Evolutionary conservation across 352 stramenopile species (phyloP), one percentile per base, ranked within the genome.

Genomic region (Globisporangium recalcitrans): DNA sequence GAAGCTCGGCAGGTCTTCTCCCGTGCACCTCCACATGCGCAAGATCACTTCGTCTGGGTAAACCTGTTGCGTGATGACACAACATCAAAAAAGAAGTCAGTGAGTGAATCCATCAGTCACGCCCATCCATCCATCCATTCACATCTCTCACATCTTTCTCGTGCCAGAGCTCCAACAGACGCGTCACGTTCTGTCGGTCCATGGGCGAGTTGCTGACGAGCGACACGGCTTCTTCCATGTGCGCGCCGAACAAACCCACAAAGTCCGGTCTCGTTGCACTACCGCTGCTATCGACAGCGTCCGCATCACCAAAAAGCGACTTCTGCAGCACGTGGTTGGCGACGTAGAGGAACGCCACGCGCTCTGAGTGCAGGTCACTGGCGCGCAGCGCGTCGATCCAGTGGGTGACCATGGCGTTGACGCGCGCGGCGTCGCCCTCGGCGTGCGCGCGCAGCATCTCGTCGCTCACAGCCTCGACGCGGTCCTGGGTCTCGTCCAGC

Each of bases 271-370:
- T 47, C 19, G 29, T 5, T 6, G 27, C 44, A 8, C 21, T 51
- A 10, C 44, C 21, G 29, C 29, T 57, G 29, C 29, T 11, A 46
- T 54, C 46, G 21, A 42, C n/a, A 44, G 24, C 27, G 40, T 40
- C 51, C 29, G 38, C 47, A 11, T 32, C 57, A 19, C 73, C 71
- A 22, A 84, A 79, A 4, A 81, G 59, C 16, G 74, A 82, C 66
- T 93, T 93, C 56, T 86, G 84, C 22, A 93, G 71, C 62, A 93
- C 85, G 68, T 93, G 85, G 60, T 93, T 93, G 59, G 85, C 82
- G 53, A 93, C 85, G 57, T 90, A 93, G 4, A 93, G 73, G 67
- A 88, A 93, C 11, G 85, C 82, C 34, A 93, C 75, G 60, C 85
- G 82, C 63, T 93, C 85, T 19, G 80, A 82, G 67, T 91, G 80